phyloP scores from a whole-genome alignment of 73 alveolate species.

The Uronychia binucleata region DNA sequence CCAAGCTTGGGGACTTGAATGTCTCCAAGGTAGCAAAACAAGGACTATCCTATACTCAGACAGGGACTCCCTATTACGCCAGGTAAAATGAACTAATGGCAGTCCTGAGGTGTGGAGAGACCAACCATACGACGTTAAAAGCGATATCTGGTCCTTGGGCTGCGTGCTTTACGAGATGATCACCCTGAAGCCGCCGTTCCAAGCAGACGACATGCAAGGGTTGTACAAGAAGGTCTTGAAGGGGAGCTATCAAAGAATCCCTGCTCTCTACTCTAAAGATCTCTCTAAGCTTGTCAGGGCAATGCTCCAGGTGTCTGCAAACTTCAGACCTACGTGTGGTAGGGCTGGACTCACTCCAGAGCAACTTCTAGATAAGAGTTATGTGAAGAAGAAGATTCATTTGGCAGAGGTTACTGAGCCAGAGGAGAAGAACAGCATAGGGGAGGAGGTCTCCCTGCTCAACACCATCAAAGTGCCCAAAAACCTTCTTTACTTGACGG shows the following conservation, averaged over 20 bases:
- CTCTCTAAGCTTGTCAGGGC: slow-evolving; percentile 19
- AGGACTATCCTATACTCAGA: slow-evolving; percentile 66
- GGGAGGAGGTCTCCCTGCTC: slow-evolving; percentile 33
- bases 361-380: slow-evolving; percentile 25
- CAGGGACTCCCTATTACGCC: slow-evolving; percentile 82
- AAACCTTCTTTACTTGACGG: slow-evolving; percentile 58
- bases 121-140: slow-evolving; percentile 83
- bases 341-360: too few species aligned
- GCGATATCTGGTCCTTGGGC: slow-evolving; percentile 97
- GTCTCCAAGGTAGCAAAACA: slow-evolving; percentile 71
- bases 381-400: slow-evolving; percentile 26
- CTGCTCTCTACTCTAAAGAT: slow-evolving; percentile 8
- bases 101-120: slow-evolving; percentile 93
- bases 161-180: slow-evolving; percentile 91
- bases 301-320: slow-evolving; percentile 30
- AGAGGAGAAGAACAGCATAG: too few species aligned
- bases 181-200: slow-evolving; percentile 80
- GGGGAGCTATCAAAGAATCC: slow-evolving; percentile 40
- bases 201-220: slow-evolving; percentile 84
- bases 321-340: slow-evolving; percentile 47
- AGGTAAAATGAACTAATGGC: too few species aligned
- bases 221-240: slow-evolving; percentile 69
- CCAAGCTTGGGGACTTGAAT: slow-evolving; percentile 87
- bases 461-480: slow-evolving; percentile 78
- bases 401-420: too few species aligned